phyloP scores from a whole-genome alignment of 768 basidiomycete species.

The Vararia minispora region DNA sequence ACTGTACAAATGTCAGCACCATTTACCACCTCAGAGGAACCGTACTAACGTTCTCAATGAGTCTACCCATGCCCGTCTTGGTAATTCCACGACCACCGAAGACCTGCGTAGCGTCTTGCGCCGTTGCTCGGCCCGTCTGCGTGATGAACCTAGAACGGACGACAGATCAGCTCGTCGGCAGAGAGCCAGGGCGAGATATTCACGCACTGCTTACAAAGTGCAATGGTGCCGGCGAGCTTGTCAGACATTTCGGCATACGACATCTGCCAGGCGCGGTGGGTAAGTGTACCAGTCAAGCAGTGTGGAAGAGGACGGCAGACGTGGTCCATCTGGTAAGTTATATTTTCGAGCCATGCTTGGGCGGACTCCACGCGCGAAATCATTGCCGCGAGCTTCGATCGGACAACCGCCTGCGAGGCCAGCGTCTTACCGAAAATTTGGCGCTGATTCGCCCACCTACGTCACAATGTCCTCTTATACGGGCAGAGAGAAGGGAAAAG shows the following conservation, averaged over 20 bases:
- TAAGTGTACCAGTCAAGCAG: slow-evolving; percentile 7
- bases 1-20: no score
- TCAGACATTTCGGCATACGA: slow-evolving; percentile 73
- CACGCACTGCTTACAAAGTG: slow-evolving; percentile 75
- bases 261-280: slow-evolving; percentile 56
- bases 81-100: slow-evolving; percentile 90
- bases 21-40: no score
- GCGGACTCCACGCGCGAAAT: slow-evolving; percentile 79
- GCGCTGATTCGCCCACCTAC: slow-evolving; percentile 81
- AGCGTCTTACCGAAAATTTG: slow-evolving; percentile 86
- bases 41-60: slow-evolving; percentile 62
- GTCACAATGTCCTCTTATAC: no score
- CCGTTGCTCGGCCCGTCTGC: slow-evolving; percentile 51
- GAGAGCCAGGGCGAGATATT: neutral
- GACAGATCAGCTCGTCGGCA: slow-evolving; percentile 5
- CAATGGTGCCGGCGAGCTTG: slow-evolving; percentile 82
- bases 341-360: slow-evolving; percentile 82
- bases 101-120: slow-evolving; percentile 69
- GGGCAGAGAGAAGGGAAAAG: neutral
- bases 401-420: slow-evolving; percentile 73
- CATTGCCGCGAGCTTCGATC: slow-evolving; percentile 81
- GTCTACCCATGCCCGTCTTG: slow-evolving; percentile 74
- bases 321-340: slow-evolving; percentile 91
- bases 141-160: slow-evolving; percentile 46
- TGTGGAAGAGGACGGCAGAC: slow-evolving; percentile 26